These are phyloP conservation scores for Saccharomyces hybrid DNA, from an alignment of 1,139 yeast species.

Conservation along the genomic window DNA sequence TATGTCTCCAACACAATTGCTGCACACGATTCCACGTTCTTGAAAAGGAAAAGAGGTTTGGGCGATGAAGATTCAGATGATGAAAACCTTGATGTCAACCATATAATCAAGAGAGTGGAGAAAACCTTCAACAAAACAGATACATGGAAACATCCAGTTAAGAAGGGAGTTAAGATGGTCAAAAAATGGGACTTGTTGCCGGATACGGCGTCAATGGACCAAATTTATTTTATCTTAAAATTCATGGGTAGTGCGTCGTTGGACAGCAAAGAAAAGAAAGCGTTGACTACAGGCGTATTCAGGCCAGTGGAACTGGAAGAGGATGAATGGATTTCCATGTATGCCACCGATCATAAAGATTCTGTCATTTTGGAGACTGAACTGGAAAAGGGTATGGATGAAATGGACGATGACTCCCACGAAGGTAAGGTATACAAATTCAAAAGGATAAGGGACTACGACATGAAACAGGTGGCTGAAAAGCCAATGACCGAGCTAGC, in stretches of 20 bases:
- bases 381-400: slow-evolving; percentile 39
- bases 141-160: slow-evolving; percentile 58
- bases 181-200: slow-evolving; percentile 79
- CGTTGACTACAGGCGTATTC: slow-evolving; percentile 61
- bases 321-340: slow-evolving; percentile 80
- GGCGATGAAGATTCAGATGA: slow-evolving; percentile 18
- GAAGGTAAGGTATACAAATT: slow-evolving; percentile 44
- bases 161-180: slow-evolving; percentile 66
- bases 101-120: slow-evolving; percentile 46
- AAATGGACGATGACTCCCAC: slow-evolving; percentile 31
- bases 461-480: slow-evolving; percentile 51
- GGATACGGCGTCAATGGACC: slow-evolving; percentile 82
- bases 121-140: slow-evolving; percentile 49
- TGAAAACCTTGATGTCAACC: slow-evolving; percentile 20
- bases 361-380: slow-evolving; percentile 37
- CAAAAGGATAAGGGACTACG: slow-evolving; percentile 70
- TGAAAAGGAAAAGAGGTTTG: slow-evolving; percentile 17
- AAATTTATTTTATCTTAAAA: slow-evolving; percentile 61
- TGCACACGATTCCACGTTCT: slow-evolving; percentile 11
- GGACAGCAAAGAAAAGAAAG: slow-evolving; percentile 37
- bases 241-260: slow-evolving; percentile 75
- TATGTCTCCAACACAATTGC: slow-evolving; percentile 44
- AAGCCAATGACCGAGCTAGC: slow-evolving; percentile 48
- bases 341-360: slow-evolving; percentile 44
- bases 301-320: slow-evolving; percentile 67